Evolutionary conservation across 75 land plant species (phyloP).

Genomic region (Selaginella tamariscina): DNA sequence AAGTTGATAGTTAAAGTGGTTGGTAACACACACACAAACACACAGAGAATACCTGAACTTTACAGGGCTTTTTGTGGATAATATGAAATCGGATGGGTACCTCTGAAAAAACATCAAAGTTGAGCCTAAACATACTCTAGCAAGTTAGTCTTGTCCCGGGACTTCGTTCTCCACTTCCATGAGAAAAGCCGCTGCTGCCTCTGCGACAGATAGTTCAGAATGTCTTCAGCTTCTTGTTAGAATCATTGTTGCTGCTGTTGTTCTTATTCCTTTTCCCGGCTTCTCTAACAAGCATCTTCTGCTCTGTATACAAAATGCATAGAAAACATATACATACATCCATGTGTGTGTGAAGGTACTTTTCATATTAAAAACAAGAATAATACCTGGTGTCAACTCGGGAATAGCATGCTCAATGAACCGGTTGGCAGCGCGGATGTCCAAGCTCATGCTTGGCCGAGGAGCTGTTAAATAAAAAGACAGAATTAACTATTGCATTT

Average conservation of each 20-base stretch:
- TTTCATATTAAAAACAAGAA: slow-evolving; percentile 3
- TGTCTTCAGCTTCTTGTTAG: slow-evolving; percentile 29
- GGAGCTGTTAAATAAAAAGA: slow-evolving; percentile 47
- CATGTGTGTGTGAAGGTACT: neutral
- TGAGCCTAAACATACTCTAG: too few species aligned
- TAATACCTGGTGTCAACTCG: slow-evolving; percentile 48
- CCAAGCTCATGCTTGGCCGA: slow-evolving; percentile 46
- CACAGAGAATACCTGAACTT: too few species aligned
- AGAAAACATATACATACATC: slow-evolving; percentile 8
- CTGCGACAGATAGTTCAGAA: slow-evolving; percentile 38
- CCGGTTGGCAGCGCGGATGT: slow-evolving; percentile 67
- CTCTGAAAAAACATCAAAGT: too few species aligned
- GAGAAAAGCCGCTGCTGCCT: slow-evolving; percentile 72
- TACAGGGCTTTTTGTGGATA: too few species aligned
- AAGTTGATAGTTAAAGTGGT: too few species aligned
- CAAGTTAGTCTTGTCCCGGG: too few species aligned
- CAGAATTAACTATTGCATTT: neutral
- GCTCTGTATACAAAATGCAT: slow-evolving; percentile 31
- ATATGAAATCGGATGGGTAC: too few species aligned
- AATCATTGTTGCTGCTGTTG: slow-evolving; percentile 16
- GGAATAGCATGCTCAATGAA: slow-evolving; percentile 79
- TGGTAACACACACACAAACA: too few species aligned
- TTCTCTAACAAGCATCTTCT: slow-evolving; percentile 45
- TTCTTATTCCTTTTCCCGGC: slow-evolving; percentile 27
- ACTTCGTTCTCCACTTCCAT: slow-evolving; percentile 59